Conservation (phyloP, 768 basidiomycete genomes). For the Pholiota molesta region DNA sequence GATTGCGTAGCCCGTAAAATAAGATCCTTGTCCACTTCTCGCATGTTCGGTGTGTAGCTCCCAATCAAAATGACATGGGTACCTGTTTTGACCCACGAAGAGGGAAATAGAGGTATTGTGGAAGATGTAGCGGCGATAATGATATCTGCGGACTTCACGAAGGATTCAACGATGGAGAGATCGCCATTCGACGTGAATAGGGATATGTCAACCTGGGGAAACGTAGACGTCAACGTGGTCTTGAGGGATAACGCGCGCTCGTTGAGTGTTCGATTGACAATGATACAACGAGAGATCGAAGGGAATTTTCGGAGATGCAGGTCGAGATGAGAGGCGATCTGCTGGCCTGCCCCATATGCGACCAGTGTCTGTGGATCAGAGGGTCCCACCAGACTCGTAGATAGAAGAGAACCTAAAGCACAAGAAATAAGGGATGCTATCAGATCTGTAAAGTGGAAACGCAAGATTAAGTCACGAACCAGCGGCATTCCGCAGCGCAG, state of each 20-base stretch:
- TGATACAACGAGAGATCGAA: constrained; percentile 52
- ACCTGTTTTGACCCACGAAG: constrained; percentile 59
- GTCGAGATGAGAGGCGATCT: constrained; percentile 65
- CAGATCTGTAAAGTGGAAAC: not conserved
- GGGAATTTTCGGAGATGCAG: constrained; percentile 62
- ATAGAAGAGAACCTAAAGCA: constrained; percentile 66
- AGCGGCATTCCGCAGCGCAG: constrained; percentile 82
- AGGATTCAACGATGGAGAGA: constrained; percentile 25
- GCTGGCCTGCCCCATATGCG: constrained; percentile 75
- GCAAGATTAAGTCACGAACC: constrained; percentile 43
- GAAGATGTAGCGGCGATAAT: constrained; percentile 83
- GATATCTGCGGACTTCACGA: constrained; percentile 49
- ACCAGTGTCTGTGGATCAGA: constrained; percentile 47
- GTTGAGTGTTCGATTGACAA: constrained; percentile 65
- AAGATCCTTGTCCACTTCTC: constrained; percentile 66
- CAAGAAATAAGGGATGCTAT: not conserved
- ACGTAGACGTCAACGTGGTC: constrained; percentile 25
- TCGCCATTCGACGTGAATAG: constrained; percentile 19
- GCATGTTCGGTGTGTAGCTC: constrained; percentile 82
- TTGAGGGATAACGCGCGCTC: constrained; percentile 45
- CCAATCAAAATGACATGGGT: constrained; percentile 80
- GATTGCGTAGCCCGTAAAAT: constrained; percentile 46
- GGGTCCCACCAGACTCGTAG: constrained; percentile 55
- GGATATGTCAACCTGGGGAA: constrained; percentile 24
- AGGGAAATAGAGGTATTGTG: constrained; percentile 68